These are phyloP conservation scores for Chenopodium suecicum DNA, from an alignment of 148 eudicot genomes.

Conservation along the genomic window DNA sequence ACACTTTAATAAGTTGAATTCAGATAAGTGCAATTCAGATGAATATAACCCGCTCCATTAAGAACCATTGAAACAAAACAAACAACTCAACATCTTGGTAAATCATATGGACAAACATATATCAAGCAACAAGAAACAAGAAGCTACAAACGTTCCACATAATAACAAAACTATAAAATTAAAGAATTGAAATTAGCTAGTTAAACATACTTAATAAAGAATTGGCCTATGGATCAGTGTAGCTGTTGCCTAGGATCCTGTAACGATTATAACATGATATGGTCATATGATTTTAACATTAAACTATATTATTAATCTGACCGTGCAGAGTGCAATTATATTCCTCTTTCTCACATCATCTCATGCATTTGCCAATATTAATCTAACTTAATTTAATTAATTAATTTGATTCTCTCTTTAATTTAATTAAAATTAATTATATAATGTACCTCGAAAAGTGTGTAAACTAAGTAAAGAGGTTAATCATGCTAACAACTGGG, in stretches of 20 bases:
- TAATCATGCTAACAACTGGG: not conserved
- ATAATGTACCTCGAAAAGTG: not conserved
- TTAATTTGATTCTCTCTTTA: constrained; percentile 9
- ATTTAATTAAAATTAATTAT: no score
- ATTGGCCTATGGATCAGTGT: constrained; percentile 44
- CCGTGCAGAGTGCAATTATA: constrained; percentile 28
- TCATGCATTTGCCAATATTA: constrained; percentile 17
- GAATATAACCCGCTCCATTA: no score
- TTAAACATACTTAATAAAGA: not conserved
- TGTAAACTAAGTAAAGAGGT: constrained; percentile 7
- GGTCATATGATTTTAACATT: not conserved
- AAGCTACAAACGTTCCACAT: not conserved
- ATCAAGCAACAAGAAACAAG: not conserved
- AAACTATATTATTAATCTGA: constrained; percentile 1
- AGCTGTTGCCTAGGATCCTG: constrained; percentile 57
- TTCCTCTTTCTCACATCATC: constrained; percentile 16
- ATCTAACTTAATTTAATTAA: not conserved
- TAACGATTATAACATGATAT: not conserved
- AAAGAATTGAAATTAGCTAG: not conserved
- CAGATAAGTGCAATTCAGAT: no score
- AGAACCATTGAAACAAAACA: not conserved
- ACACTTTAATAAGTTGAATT: no score
- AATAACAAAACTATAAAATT: not conserved
- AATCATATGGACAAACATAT: no score
- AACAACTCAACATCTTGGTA: not conserved